A percentile compares a stretch with the other conserved stretches of the same genome.
These are phyloP conservation scores for Piper betle DNA, from an alignment of 164 flowering plant genomes.

Conservation along the genomic window DNA sequence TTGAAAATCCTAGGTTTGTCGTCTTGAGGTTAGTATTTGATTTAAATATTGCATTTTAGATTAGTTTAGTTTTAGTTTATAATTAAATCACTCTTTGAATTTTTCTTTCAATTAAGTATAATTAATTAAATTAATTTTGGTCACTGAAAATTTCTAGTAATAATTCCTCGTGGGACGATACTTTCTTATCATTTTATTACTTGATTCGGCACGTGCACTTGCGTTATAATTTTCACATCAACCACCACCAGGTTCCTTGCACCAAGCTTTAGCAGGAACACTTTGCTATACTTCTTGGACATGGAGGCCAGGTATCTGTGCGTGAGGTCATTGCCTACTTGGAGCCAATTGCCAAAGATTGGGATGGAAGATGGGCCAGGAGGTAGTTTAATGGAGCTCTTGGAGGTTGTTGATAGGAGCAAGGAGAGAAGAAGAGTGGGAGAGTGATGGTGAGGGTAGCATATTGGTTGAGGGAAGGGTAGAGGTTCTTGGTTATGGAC, in stretches of 20 bases:
- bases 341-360: conserved; percentile 69
- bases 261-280: conserved; percentile 51
- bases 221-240: too few relatives aligned
- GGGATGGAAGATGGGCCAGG: conserved; percentile 49
- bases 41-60: too few relatives aligned
- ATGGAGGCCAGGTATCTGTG: conserved; percentile 37
- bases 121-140: too few relatives aligned
- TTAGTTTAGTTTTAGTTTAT: too few relatives aligned
- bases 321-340: conserved; percentile 63
- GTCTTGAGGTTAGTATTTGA: too few relatives aligned
- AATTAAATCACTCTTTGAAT: too few relatives aligned
- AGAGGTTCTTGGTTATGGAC: conserved; percentile 1
- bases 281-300: conserved; percentile 29
- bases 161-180: too few relatives aligned
- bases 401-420: conserved; percentile 6
- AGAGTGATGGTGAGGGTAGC: conserved; percentile 1
- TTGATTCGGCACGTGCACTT: too few relatives aligned
- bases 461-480: neutral
- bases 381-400: conserved; percentile 19
- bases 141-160: too few relatives aligned
- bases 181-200: too few relatives aligned
- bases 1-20: too few relatives aligned
- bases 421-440: conserved; percentile 9
- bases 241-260: conserved; percentile 37
- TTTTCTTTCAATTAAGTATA: too few relatives aligned